These are phyloP conservation scores for Pholiota molesta DNA, from an alignment of 768 basidiomycete species.

Conservation along the genomic window DNA sequence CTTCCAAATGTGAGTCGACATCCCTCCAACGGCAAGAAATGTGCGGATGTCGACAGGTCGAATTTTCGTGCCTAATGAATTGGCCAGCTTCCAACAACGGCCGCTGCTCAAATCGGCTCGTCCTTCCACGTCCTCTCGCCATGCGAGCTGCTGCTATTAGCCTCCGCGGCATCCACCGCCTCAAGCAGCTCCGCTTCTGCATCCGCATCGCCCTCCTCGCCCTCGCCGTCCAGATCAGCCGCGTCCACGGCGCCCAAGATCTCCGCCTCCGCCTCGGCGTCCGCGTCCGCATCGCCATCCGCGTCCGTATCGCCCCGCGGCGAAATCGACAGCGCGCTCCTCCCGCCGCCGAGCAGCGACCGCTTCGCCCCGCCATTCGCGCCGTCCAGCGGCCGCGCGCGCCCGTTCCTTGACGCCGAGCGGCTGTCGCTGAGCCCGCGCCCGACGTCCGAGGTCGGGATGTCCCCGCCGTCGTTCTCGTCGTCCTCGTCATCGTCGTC, in stretches of 20 bases:
- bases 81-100: not conserved
- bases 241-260: constrained; percentile 23
- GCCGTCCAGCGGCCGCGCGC: not conserved
- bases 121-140: constrained; percentile 5
- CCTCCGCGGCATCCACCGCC: constrained; percentile 53
- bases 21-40: not conserved
- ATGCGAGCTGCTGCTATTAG: constrained; percentile 31
- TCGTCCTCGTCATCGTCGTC: constrained; percentile 21
- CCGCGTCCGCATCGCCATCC: constrained; percentile 27
- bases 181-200: constrained; percentile 44
- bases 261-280: constrained; percentile 38
- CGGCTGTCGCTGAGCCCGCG: constrained; percentile 19
- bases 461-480: constrained; percentile 23
- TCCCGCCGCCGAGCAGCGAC: constrained; percentile 17
- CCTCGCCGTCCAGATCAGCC: constrained; percentile 25
- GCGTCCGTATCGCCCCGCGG: constrained; percentile 27
- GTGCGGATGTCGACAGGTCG: not conserved
- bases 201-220: constrained; percentile 26
- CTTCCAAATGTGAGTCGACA: constrained; percentile 7
- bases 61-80: not conserved
- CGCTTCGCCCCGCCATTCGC: constrained; percentile 10
- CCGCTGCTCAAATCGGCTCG: not conserved
- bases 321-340: constrained; percentile 13
- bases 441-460: constrained; percentile 32
- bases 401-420: constrained; percentile 5